Evolutionary conservation across 148 eudicot genomes (phyloP).

Genomic region (Chenopodium formosanum): DNA sequence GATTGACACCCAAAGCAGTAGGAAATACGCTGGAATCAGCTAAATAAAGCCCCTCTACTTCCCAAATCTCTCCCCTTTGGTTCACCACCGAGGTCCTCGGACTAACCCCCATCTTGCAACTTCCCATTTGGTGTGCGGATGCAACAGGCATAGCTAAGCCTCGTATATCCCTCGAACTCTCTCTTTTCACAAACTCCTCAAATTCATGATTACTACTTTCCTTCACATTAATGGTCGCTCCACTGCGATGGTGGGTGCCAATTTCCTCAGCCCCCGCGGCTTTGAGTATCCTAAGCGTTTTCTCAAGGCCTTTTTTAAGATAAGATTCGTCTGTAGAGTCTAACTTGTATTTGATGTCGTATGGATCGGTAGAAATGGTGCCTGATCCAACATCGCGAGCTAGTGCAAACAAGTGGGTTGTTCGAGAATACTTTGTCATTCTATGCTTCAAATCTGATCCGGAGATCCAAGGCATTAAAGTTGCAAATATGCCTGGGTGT

Average conservation of each 20-base stretch:
- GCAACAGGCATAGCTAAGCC: slow-evolving; percentile 37
- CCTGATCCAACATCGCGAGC: slow-evolving; percentile 68
- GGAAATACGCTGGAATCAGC: slow-evolving; percentile 83
- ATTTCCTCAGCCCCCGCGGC: slow-evolving; percentile 84
- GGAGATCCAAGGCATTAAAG: slow-evolving; percentile 57
- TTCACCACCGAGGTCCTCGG: slow-evolving; percentile 50
- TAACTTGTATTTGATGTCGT: slow-evolving; percentile 42
- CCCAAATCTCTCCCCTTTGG: slow-evolving; percentile 72
- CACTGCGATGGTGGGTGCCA: slow-evolving; percentile 58
- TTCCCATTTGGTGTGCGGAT: slow-evolving; percentile 89
- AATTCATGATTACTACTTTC: slow-evolving; percentile 40
- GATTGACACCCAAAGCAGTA: slow-evolving; percentile 81
- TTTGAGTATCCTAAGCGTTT: slow-evolving; percentile 56
- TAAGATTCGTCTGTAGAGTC: slow-evolving; percentile 36
- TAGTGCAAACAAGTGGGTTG: slow-evolving; percentile 59
- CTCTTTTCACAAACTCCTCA: slow-evolving; percentile 60
- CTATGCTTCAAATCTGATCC: slow-evolving; percentile 47
- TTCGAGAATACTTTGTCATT: slow-evolving; percentile 67
- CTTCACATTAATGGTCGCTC: slow-evolving; percentile 45
- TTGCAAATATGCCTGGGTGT: slow-evolving; percentile 72
- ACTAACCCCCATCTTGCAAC: slow-evolving; percentile 66
- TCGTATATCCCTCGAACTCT: slow-evolving; percentile 41
- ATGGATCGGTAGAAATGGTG: slow-evolving; percentile 25
- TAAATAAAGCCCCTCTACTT: slow-evolving; percentile 63
- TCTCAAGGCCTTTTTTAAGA: slow-evolving; percentile 47